Base-by-base conservation (phyloP, 176 grass and related monocot genomes). In the Urochloa ruziziensis region DNA sequence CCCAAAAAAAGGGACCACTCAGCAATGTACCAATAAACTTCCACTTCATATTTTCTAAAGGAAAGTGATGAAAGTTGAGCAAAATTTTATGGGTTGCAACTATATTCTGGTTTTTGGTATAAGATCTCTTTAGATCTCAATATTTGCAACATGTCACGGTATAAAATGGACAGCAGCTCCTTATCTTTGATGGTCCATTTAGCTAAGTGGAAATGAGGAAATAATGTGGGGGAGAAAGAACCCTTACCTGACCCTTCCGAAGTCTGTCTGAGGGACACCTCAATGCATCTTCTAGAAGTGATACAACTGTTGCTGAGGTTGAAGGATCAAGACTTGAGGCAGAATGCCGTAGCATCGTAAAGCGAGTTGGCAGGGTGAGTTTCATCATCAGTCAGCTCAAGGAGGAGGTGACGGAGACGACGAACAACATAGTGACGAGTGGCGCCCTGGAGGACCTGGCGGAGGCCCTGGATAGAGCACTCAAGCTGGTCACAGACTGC, bases 221-320 rank as follows among this genome's bases (percentile, higher is more conserved):
- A 80, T 34, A 32, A 69, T 51, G 60, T 70, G 1, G 33, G 75
- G 54, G 62, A 74, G 32, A 56, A 78, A 25, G 29, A 71, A 52
- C 9, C 14, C 14, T 58, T 80, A 97, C 94, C 80, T 97, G 94
- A 78, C 94, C 94, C 87, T 97, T 97, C 44, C 94, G 83, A 6
- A 97, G 90, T 80, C 94, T 94, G 84, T 97, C 94, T 16, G 94
- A 97, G 74, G 94, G 89, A 58, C 94, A 97, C 61, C 91, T 89
- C 37, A 97, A 86, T 36, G 91, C 94, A 87, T 97, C 91, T 89
- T 97, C 91, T 54, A 97, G 91, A 70, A 97, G 90, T 52, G 94
- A 94, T 40, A 97, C 85, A 33, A 97, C 94, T 52, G 89, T 90
- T 29, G 89, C 74, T 65, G 92, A 92, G 28, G 89, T 90, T 43